Conservation (phyloP, 2,329 filamentous ascomycete genomes). For the Lecanicillium sp. region DNA sequence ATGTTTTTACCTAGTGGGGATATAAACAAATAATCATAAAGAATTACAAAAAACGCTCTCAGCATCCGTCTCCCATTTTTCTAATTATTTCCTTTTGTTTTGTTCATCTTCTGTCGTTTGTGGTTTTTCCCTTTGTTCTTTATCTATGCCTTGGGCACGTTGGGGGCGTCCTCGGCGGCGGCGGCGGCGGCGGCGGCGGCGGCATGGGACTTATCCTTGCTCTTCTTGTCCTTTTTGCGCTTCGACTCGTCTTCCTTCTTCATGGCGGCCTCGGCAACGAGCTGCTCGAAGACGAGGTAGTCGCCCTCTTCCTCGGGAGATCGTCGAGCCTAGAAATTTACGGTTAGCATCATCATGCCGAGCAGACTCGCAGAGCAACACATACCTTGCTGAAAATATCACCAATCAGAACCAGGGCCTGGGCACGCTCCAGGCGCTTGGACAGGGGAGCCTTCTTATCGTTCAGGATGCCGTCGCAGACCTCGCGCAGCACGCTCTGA, state of each 20-base stretch:
- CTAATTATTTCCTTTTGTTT: background rate
- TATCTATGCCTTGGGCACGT: conserved; percentile 17
- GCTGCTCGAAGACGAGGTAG: conserved; percentile 96
- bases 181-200: conserved; percentile 18
- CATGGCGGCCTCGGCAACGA: conserved; percentile 91
- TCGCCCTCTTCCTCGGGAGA: conserved; percentile 95
- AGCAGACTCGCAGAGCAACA: background rate
- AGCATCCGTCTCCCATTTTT: background rate
- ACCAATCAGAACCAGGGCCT: conserved; percentile 81
- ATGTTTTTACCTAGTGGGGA: background rate
- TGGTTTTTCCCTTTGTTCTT: conserved; percentile 36
- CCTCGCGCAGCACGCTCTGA: conserved; percentile 87
- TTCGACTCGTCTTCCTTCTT: conserved; percentile 85
- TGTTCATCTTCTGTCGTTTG: background rate
- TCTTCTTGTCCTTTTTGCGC: conserved; percentile 48
- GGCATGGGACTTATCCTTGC: conserved; percentile 31
- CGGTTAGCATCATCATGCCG: conserved; percentile 14
- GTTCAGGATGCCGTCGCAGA: conserved; percentile 83
- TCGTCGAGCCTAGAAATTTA: conserved; percentile 61
- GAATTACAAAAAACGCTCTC: too few relatives aligned
- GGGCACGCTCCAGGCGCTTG: conserved; percentile 85
- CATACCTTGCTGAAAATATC: conserved; percentile 83
- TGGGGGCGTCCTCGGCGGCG: conserved; percentile 20
- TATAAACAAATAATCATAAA: conserved; percentile 1
- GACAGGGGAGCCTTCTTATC: conserved; percentile 70